Base-by-base conservation (phyloP, 2,329 filamentous ascomycete species). In the Phaeosphaeriaceae sp. region DNA sequence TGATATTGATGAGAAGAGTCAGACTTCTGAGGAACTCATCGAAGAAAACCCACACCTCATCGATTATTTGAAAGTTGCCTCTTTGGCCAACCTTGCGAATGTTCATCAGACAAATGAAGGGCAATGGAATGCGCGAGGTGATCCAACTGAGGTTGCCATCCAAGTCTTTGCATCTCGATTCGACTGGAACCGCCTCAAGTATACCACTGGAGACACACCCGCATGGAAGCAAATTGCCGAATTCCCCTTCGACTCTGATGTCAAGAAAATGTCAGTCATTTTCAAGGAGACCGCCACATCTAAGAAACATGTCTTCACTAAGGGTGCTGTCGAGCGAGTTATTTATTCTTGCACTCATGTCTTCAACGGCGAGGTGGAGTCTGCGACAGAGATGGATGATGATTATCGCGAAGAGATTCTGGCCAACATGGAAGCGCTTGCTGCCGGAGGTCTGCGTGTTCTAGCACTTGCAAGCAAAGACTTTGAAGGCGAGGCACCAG, bases 191-290 rank as follows among this genome's bases (percentile, higher is more conserved):
- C 61, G 63, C 33, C 83, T 84, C 50, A 77, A 76, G 8, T 79
- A 81, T 39, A 66, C 56, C 38, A 54, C 57, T 36, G 67, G 76
- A 8, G 58, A 65, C 4, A 40, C 53, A 2, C 56, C 59, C 8
- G 48, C 56, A 3, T 72, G 68, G 68, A 63, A 70, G 34, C 60
- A 64, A 21, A 48, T 85, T 30, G 82, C 83, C 2, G 87, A 90
- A 60, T 89, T 86, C 49, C 87, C 87, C 0, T 90, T 90, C 54
- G 87, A 90, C 63, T 89, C 86, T 0, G 83, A 83, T 46, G 81
- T 89, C 56, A 90, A 90, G 76, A 87, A 86, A 60, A 90, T 90
- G 87, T 87, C 86, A 0, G 86, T 88, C 23, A 83, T 89, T 42
- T 88, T 87, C 63, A 64, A 63, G 34, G 56, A 61, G 21, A 61